Percentiles rank a stretch among this genome's conserved stretches.
Evolutionary conservation across 2,329 filamentous ascomycete species (phyloP).

Genomic region (Alternaria dauci): DNA sequence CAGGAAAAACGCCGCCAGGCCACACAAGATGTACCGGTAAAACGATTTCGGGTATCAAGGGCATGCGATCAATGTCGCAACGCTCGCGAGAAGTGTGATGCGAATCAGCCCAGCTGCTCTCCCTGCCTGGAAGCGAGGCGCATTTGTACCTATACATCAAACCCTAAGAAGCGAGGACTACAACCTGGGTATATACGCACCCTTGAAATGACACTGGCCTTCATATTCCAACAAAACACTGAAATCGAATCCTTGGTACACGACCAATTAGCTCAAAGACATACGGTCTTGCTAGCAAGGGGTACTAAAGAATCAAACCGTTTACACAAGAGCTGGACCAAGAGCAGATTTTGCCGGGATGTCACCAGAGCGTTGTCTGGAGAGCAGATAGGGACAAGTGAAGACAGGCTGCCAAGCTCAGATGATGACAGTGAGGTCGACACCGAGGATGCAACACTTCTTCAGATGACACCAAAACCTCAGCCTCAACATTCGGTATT

Average conservation of each 20-base stretch:
- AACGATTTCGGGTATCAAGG: conserved; percentile 70
- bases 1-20: conserved; percentile 30
- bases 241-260: conserved; percentile 67
- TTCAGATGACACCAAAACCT: conserved; percentile 9
- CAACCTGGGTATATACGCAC: conserved; percentile 63
- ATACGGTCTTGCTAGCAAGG: conserved; percentile 61
- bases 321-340: conserved; percentile 69
- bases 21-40: conserved; percentile 29
- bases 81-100: conserved; percentile 76
- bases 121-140: conserved; percentile 70
- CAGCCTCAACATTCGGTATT: conserved; percentile 20
- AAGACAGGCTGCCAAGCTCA: conserved; percentile 25
- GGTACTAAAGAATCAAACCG: conserved; percentile 62
- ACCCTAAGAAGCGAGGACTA: conserved; percentile 77
- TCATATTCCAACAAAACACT: conserved; percentile 56
- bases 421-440: conserved; percentile 38
- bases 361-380: conserved; percentile 68
- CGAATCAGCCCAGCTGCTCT: conserved; percentile 69
- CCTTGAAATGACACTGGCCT: conserved; percentile 70
- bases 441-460: conserved; percentile 18
- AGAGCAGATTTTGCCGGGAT: conserved; percentile 67
- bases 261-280: conserved; percentile 59
- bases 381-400: conserved; percentile 23
- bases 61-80: conserved; percentile 73
- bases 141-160: conserved; percentile 74